Conservation (phyloP, 176 grass and related monocot genomes). For the Aechmea fasciata region DNA sequence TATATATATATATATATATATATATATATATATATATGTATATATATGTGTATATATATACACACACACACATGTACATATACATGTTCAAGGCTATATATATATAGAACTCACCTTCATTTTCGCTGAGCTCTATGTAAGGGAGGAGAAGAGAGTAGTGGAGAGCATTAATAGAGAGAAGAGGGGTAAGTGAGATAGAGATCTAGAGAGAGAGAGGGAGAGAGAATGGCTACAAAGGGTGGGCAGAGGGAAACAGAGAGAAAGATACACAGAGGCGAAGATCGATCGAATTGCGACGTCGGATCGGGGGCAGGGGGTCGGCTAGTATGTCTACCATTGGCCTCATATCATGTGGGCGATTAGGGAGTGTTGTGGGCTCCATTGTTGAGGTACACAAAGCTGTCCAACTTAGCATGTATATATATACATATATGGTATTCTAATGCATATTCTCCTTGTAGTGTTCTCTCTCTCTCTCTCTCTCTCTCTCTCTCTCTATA, state of each 20-base stretch:
- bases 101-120: constrained; percentile 74
- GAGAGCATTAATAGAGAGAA: constrained; percentile 23
- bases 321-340: neutral
- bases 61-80: neutral
- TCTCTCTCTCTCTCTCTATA: too few species aligned
- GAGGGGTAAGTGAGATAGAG: constrained; percentile 35
- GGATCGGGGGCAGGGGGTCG: too few species aligned
- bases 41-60: neutral
- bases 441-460: too few species aligned
- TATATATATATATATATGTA: neutral
- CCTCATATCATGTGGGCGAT: constrained; percentile 25
- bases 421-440: neutral
- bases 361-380: constrained; percentile 22
- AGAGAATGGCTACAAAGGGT: constrained; percentile 29
- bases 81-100: constrained; percentile 1
- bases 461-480: too few species aligned
- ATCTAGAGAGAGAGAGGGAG: constrained; percentile 3
- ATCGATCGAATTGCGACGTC: too few species aligned
- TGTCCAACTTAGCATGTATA: neutral
- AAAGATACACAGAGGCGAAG: constrained; percentile 50
- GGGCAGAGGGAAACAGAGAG: constrained; percentile 52
- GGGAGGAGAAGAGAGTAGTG: constrained; percentile 11
- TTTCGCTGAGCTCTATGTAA: constrained; percentile 19
- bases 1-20: neutral
- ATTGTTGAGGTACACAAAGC: neutral